These are phyloP conservation scores for Haematococcus lacustris DNA, from an alignment of 139 green algal species.

Conservation along the genomic window DNA sequence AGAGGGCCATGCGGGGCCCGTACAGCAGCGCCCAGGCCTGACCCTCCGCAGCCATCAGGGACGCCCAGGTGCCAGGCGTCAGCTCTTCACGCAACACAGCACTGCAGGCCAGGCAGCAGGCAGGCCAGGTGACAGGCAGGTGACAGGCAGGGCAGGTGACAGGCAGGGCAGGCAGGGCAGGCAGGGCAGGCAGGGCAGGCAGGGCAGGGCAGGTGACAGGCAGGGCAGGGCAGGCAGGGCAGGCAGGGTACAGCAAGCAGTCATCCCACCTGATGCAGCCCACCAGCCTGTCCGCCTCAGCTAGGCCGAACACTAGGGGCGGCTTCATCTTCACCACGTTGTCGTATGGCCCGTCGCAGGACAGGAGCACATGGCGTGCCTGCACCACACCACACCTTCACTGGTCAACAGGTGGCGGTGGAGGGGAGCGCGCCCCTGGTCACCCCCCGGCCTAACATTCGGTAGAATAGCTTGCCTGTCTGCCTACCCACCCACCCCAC, in stretches of 20 bases:
- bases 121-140: too few relatives aligned
- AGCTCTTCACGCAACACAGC: constrained; percentile 9
- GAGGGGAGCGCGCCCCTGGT: too few relatives aligned
- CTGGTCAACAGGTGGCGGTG: too few relatives aligned
- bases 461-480: too few relatives aligned
- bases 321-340: constrained; percentile 76
- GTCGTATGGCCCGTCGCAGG: constrained; percentile 47
- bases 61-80: neutral
- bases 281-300: constrained; percentile 43
- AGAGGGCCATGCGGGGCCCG: neutral
- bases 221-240: too few relatives aligned
- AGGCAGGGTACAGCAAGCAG: too few relatives aligned
- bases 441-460: too few relatives aligned
- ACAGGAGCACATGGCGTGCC: constrained; percentile 45
- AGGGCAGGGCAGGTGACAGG: neutral
- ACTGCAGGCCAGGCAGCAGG: neutral
- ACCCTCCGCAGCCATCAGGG: constrained; percentile 6
- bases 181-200: too few relatives aligned
- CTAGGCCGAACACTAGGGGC: constrained; percentile 50
- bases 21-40: constrained; percentile 1
- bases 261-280: constrained; percentile 38
- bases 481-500: too few relatives aligned
- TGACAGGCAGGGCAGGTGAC: too few relatives aligned
- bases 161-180: too few relatives aligned
- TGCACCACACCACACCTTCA: too few relatives aligned